Percentiles rank a stretch among this genome's conserved stretches.
Conservation (phyloP, 164 flowering plant genomes). For the Chimonanthus salicifolius region DNA sequence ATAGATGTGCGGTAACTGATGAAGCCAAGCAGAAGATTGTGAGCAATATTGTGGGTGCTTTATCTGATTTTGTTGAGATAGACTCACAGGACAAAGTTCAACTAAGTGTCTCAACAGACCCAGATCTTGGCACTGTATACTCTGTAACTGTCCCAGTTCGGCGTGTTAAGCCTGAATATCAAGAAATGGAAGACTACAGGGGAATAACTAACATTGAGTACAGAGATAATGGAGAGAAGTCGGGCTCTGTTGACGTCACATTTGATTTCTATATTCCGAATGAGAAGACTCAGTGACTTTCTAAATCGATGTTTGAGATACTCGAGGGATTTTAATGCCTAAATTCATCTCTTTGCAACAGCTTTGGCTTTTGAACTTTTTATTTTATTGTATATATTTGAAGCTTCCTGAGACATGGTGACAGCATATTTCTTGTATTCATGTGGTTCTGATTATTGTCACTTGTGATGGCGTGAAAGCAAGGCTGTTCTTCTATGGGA, state of each 20-base stretch:
- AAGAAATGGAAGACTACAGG: slow-evolving; percentile 50
- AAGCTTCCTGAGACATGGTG: neutral
- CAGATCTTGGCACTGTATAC: slow-evolving; percentile 83
- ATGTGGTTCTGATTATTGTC: neutral
- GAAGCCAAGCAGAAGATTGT: slow-evolving; percentile 90
- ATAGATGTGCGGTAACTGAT: slow-evolving; percentile 91
- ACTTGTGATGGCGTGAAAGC: neutral
- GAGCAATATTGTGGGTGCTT: slow-evolving; percentile 62
- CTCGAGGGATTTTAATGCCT: neutral
- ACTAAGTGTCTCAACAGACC: slow-evolving; percentile 75
- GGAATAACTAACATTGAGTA: slow-evolving; percentile 65
- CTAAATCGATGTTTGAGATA: neutral
- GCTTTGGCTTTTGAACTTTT: neutral
- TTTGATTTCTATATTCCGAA: slow-evolving; percentile 84
- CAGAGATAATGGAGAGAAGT: slow-evolving; percentile 63
- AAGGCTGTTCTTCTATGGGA: too few species aligned
- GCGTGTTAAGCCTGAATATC: slow-evolving; percentile 81
- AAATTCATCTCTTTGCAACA: neutral
- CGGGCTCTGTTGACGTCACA: slow-evolving; percentile 84
- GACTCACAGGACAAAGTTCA: slow-evolving; percentile 94
- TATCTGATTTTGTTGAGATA: slow-evolving; percentile 94
- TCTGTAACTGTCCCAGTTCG: slow-evolving; percentile 93
- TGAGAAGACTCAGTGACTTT: slow-evolving; percentile 21
- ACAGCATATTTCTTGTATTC: neutral
- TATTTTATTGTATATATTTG: neutral